These are phyloP conservation scores for Nepenthes mirabilis DNA, from an alignment of 148 eudicot species.

Conservation along the genomic window DNA sequence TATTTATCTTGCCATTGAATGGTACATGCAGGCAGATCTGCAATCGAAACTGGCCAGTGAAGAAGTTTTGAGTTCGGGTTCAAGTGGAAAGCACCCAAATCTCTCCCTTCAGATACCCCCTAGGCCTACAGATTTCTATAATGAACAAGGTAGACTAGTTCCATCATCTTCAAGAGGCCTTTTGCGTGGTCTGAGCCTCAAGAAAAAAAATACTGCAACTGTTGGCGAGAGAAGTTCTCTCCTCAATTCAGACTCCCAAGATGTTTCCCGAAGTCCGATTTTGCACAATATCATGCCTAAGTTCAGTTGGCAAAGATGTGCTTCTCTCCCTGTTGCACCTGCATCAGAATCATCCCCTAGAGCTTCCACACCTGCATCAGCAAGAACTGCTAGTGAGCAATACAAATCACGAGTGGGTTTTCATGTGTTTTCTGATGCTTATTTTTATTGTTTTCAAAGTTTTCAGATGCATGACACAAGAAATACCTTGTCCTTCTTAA, in stretches of 20 bases:
- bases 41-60: constrained; percentile 11
- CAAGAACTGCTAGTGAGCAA: constrained; percentile 50
- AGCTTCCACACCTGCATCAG: constrained; percentile 52
- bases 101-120: constrained; percentile 78
- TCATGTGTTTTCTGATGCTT: background rate
- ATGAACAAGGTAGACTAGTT: constrained; percentile 32
- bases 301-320: constrained; percentile 47
- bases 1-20: background rate
- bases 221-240: constrained; percentile 65
- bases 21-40: constrained; percentile 29
- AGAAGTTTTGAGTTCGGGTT: constrained; percentile 22
- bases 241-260: constrained; percentile 27
- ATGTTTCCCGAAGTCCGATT: constrained; percentile 38
- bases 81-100: constrained; percentile 26
- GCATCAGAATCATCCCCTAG: constrained; percentile 45
- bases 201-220: constrained; percentile 28
- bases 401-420: constrained; percentile 39
- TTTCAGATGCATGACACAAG: background rate
- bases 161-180: constrained; percentile 45
- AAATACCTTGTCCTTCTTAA: background rate
- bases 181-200: constrained; percentile 71
- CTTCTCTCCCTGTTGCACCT: constrained; percentile 74
- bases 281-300: constrained; percentile 19
- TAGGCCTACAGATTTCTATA: constrained; percentile 31
- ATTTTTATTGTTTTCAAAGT: background rate